These are phyloP conservation scores for Hepatocystis sp. DNA, from an alignment of 169 alveolate species.

Conservation along the genomic window DNA sequence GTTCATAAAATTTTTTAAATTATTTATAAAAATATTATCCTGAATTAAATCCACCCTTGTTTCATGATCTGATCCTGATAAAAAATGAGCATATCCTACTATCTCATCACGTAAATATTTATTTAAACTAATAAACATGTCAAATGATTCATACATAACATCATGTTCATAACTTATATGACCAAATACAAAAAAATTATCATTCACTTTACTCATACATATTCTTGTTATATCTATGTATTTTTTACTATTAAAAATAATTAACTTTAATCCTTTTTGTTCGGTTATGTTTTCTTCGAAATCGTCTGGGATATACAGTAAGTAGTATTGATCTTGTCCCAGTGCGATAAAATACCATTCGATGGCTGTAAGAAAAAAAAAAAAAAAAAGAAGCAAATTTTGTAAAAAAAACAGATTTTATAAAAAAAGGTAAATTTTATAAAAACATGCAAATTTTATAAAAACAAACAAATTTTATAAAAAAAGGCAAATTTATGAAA, in stretches of 20 bases:
- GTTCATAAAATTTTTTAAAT: constrained; percentile 52
- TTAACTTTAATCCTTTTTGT: constrained; percentile 21
- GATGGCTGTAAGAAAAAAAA: constrained; percentile 7
- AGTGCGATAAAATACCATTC: constrained; percentile 68
- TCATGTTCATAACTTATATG: constrained; percentile 19
- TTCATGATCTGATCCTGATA: constrained; percentile 43
- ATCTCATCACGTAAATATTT: constrained; percentile 71
- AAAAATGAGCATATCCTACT: constrained; percentile 45
- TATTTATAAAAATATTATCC: constrained; percentile 37
- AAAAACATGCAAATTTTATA: too few species aligned
- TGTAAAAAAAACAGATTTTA: too few species aligned
- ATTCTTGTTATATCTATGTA: constrained; percentile 69
- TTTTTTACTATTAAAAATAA: constrained; percentile 23
- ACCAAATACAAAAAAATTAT: constrained; percentile 59
- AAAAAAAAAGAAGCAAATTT: too few species aligned
- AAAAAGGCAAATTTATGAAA: neutral
- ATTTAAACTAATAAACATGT: constrained; percentile 62
- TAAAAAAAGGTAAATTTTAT: too few species aligned
- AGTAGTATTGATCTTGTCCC: constrained; percentile 41
- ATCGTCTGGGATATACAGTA: constrained; percentile 53
- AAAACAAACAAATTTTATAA: too few species aligned
- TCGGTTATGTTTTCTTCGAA: constrained; percentile 67
- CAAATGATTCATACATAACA: constrained; percentile 39
- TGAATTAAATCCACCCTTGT: constrained; percentile 48
- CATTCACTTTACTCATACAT: constrained; percentile 46